Percentiles rank a stretch among this genome's conserved stretches.
These are phyloP conservation scores for Aspergillus novoparasiticus DNA, from an alignment of 2,329 filamentous ascomycete species.

Conservation along the genomic window DNA sequence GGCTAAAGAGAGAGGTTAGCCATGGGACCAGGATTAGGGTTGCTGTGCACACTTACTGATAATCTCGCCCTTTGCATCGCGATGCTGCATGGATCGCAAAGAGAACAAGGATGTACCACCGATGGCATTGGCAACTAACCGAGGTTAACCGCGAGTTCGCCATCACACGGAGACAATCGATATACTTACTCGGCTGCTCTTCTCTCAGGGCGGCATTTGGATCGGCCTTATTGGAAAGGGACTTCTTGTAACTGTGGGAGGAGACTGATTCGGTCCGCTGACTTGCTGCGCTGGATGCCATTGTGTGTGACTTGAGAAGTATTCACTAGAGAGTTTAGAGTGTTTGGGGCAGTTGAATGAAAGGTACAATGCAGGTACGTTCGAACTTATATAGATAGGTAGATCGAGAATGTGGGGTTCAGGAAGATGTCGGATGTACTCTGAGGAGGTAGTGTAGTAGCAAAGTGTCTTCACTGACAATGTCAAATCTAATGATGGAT, in stretches of 20 bases:
- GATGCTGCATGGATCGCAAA: constrained; percentile 75
- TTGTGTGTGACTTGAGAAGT: background rate
- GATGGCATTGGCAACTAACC: constrained; percentile 27
- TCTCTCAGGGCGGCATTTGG: constrained; percentile 82
- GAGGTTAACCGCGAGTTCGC: constrained; percentile 10
- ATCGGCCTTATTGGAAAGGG: constrained; percentile 76
- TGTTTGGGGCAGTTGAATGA: background rate
- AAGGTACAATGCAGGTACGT: background rate
- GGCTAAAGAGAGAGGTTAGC: constrained; percentile 52
- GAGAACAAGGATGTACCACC: constrained; percentile 46
- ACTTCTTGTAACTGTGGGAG: constrained; percentile 23
- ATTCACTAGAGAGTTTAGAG: background rate
- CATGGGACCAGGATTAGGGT: background rate
- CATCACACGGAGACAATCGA: background rate
- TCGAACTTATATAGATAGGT: background rate
- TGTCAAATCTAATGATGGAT: background rate
- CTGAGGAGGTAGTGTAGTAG: background rate
- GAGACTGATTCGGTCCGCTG: constrained; percentile 27
- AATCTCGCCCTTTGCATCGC: constrained; percentile 72
- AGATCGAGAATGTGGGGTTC: background rate
- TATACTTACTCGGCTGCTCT: constrained; percentile 74
- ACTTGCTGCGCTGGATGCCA: constrained; percentile 11
- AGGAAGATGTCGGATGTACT: background rate
- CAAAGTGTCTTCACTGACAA: background rate
- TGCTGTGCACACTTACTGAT: constrained; percentile 62